Base-by-base conservation (phyloP, 164 flowering plant genomes). In the Annona cherimola region DNA sequence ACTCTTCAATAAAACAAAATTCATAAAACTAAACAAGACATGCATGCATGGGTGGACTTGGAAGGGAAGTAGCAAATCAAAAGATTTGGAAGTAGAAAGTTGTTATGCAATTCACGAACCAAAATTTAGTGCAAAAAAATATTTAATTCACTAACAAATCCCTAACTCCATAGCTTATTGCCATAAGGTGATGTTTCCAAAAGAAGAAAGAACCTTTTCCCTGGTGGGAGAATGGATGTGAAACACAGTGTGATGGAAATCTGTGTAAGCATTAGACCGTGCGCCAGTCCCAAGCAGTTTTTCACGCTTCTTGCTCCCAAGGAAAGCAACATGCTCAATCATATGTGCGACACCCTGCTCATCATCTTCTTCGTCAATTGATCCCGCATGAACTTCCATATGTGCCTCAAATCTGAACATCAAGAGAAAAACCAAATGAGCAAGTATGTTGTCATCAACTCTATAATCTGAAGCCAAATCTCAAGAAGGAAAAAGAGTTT, bases 311-410 rank as follows among this genome's bases (percentile, higher is more conserved):
- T 96, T 96, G 80, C 99, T 96, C 75, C 99, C 99, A 76, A 96
- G 90, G 77, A 96, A 96, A 69, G 98, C 98, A 71, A 96, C 99
- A 82, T 96, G 99, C 78, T 96, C 99, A 79, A 96, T 96, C 99
- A 96, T 96, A 79, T 96, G 99, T 12, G 99, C 99, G 78, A 96
- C 90, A 71, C 99, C 99, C 79, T 96, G 99, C 80, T 96, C 99
- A 80, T 96, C 99, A 41, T 96, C 99, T 80, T 91, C 98, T 84
- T 96, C 99, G 78, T 96, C 99, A 75, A 96, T 88, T 14, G 99
- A 96, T 70, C 99, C 99, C 45, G 77, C 99, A 84, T 96, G 99
- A 84, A 96, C 91, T 83, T 96, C 98, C 95, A 96, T 90, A 81
- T 96, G 99, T 44, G 99, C 99, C 85, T 96, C 99, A 87, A 93